Evolutionary conservation across 768 basidiomycete genomes (phyloP).

Genomic region (Gloeopeniophorella convolvens): DNA sequence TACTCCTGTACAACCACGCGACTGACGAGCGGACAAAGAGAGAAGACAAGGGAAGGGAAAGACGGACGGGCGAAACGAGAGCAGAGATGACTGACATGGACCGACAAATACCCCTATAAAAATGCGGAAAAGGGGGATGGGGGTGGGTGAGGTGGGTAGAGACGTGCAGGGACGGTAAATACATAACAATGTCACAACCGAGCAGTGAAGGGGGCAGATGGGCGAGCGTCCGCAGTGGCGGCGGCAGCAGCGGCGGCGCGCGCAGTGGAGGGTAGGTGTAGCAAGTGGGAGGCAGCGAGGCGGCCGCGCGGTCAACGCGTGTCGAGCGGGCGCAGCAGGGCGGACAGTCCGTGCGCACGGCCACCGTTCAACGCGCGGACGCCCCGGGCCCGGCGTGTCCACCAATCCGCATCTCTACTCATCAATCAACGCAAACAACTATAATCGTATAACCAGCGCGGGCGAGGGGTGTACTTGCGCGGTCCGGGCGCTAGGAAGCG

Average conservation of each 20-base stretch:
- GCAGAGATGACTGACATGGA: conserved; percentile 13
- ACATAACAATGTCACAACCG: conserved; percentile 9
- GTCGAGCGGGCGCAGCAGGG: not conserved
- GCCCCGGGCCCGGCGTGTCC: not conserved
- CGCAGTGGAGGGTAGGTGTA: not conserved
- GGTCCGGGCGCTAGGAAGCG: conserved; percentile 9
- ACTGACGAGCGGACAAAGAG: not conserved
- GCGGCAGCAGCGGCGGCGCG: no score
- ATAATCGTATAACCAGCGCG: conserved; percentile 20
- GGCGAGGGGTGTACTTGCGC: not conserved
- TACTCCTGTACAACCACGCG: no score
- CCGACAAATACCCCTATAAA: conserved; percentile 20
- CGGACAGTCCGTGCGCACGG: no score
- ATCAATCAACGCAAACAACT: conserved; percentile 10
- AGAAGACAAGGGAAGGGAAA: not conserved
- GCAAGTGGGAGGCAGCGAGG: not conserved
- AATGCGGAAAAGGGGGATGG: conserved; percentile 12
- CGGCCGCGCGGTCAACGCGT: not conserved
- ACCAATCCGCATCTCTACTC: conserved; percentile 5
- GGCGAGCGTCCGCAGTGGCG: not conserved
- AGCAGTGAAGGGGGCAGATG: conserved; percentile 1
- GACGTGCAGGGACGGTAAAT: conserved; percentile 4
- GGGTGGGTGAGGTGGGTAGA: not conserved
- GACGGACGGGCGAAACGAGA: not conserved
- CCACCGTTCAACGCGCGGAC: no score